These are phyloP conservation scores for Botrytis medusae DNA, from an alignment of 2,329 filamentous ascomycete species.

Conservation along the genomic window DNA sequence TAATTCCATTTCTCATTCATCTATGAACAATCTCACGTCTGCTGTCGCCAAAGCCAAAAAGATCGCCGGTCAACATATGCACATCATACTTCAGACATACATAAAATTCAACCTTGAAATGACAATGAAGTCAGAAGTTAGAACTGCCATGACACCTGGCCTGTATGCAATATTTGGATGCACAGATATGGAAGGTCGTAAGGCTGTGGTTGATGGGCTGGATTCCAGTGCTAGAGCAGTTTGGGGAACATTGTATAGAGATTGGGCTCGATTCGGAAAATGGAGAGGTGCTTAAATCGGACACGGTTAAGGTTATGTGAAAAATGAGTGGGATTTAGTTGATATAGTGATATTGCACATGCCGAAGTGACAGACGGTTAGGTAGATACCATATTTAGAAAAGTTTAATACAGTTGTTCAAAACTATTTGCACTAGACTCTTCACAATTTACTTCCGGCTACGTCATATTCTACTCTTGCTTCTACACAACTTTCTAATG, in stretches of 20 bases:
- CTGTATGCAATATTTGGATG: conserved; percentile 54
- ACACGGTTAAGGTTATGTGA: not conserved
- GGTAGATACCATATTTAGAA: not conserved
- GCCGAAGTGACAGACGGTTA: not conserved
- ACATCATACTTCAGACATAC: conserved; percentile 58
- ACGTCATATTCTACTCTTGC: not conserved
- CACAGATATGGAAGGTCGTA: conserved; percentile 53
- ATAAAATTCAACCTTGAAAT: conserved; percentile 61
- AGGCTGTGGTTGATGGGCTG: conserved; percentile 59
- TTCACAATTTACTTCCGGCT: not conserved
- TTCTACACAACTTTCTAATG: not conserved
- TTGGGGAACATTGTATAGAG: conserved; percentile 57
- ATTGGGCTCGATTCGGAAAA: conserved; percentile 44
- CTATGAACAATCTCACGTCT: conserved; percentile 52
- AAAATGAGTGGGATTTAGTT: not conserved
- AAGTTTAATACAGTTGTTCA: not conserved
- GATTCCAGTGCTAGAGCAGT: conserved; percentile 60
- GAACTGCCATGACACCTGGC: conserved; percentile 57
- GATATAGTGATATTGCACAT: not conserved
- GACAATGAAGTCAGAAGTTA: conserved; percentile 50
- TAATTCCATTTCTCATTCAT: conserved; percentile 51
- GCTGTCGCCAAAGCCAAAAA: conserved; percentile 61
- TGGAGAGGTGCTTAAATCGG: conserved; percentile 10
- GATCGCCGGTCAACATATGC: conserved; percentile 62
- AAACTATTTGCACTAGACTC: not conserved